A percentile compares a stretch with the other conserved stretches of the same genome.
phyloP scores from a whole-genome alignment of 306 rosid genomes.

The Lathyrus aphaca region DNA sequence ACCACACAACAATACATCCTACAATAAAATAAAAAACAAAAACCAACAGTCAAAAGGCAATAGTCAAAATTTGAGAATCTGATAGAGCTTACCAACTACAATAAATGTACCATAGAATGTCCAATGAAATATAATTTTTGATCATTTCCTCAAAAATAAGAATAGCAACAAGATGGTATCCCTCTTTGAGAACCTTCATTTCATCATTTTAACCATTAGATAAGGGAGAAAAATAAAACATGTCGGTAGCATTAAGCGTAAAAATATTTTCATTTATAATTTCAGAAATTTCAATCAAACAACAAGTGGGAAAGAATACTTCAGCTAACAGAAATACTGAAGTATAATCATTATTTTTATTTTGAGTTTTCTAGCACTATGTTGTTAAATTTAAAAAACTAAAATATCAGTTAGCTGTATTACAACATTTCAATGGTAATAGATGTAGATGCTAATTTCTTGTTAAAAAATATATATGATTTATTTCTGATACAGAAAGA shows the following conservation, averaged over 20 bases:
- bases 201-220: neutral
- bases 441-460: conserved; percentile 7
- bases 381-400: too few relatives aligned
- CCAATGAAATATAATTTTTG: conserved; percentile 6
- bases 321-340: too few relatives aligned
- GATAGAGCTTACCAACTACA: conserved; percentile 17
- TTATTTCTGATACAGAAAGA: conserved; percentile 7
- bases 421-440: neutral
- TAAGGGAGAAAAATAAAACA: neutral
- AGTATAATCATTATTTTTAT: too few relatives aligned
- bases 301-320: too few relatives aligned
- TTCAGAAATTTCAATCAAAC: too few relatives aligned
- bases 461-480: neutral
- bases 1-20: conserved; percentile 93
- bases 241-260: neutral
- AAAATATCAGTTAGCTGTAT: conserved; percentile 25
- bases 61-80: conserved; percentile 13
- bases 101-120: conserved; percentile 14
- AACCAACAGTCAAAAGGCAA: conserved; percentile 15
- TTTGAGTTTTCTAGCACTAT: too few relatives aligned
- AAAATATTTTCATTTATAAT: too few relatives aligned
- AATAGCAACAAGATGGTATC: conserved; percentile 18
- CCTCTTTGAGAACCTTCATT: neutral
- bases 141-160: conserved; percentile 23
- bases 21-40: conserved; percentile 39